These are phyloP conservation scores for Aspergillus ochraceus DNA, from an alignment of 2,329 filamentous ascomycete species.

Conservation along the genomic window DNA sequence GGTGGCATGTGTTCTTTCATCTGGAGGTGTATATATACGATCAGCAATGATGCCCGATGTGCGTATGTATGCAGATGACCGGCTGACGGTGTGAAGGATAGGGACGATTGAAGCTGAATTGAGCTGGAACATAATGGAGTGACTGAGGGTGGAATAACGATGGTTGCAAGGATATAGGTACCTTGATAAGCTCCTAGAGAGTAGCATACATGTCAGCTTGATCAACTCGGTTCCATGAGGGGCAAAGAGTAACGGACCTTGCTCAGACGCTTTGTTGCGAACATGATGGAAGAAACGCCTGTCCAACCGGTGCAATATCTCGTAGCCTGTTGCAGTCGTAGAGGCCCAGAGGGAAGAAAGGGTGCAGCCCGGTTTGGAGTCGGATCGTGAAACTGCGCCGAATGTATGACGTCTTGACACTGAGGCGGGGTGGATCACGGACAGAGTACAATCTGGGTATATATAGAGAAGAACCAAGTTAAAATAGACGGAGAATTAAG, in stretches of 20 bases:
- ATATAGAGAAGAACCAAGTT: background rate
- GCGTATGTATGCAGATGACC: background rate
- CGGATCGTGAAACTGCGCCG: background rate
- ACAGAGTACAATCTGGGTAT: background rate
- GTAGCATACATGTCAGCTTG: conserved; percentile 21
- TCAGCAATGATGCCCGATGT: background rate
- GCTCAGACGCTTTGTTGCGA: conserved; percentile 50
- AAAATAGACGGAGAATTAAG: background rate
- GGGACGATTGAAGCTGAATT: background rate
- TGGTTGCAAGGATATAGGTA: conserved; percentile 28
- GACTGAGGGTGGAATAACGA: background rate
- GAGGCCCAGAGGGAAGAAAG: background rate
- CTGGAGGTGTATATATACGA: conserved; percentile 30
- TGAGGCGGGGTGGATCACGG: conserved; percentile 15
- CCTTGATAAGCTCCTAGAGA: conserved; percentile 56
- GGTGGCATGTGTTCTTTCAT: conserved; percentile 60
- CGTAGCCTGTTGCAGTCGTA: background rate
- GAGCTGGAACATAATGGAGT: background rate
- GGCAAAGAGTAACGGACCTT: conserved; percentile 39
- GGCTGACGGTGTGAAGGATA: background rate
- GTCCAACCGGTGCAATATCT: background rate
- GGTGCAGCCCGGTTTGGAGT: background rate
- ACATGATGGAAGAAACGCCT: conserved; percentile 38
- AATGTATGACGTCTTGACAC: conserved; percentile 23
- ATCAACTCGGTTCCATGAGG: background rate